A percentile compares a stretch with the other conserved stretches of the same genome.
These are phyloP conservation scores for Pythium rishiriense DNA, from an alignment of 352 stramenopile genomes.

Conservation along the genomic window DNA sequence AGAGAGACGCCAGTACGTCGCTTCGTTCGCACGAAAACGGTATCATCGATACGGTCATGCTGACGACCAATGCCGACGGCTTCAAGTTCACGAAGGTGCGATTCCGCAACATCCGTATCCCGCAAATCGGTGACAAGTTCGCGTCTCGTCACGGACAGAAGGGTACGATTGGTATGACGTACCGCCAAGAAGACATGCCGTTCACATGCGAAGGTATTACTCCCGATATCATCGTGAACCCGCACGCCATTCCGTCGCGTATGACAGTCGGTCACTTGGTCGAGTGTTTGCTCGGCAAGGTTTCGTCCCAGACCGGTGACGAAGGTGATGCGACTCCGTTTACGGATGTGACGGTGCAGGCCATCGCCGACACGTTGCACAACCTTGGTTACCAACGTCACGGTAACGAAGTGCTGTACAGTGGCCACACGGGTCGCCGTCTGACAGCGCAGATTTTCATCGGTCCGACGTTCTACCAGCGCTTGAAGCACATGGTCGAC, in stretches of 20 bases:
- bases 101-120: constrained; percentile 98
- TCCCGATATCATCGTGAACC: constrained; percentile 99
- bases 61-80: constrained; percentile 97
- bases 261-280: constrained; percentile 99
- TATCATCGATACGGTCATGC: constrained; percentile 99
- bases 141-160: constrained; percentile 91
- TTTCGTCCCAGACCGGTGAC: constrained; percentile 95
- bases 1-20: constrained; percentile 96
- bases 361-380: constrained; percentile 94
- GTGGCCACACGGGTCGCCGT: constrained; percentile 97
- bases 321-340: constrained; percentile 99
- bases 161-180: constrained; percentile 99
- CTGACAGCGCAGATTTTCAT: constrained; percentile 98
- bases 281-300: constrained; percentile 99
- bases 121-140: constrained; percentile 99
- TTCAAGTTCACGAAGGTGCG: constrained; percentile 98
- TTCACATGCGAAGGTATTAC: constrained; percentile 99
- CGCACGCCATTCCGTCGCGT: constrained; percentile 99
- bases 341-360: constrained; percentile 97
- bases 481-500: constrained; percentile 99
- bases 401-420: constrained; percentile 99
- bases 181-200: constrained; percentile 99
- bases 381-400: constrained; percentile 98
- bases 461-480: constrained; percentile 99
- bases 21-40: constrained; percentile 98